Evolutionary conservation across 2,329 filamentous ascomycete genomes (phyloP).

Genomic region (Xylariaceae sp.): DNA sequence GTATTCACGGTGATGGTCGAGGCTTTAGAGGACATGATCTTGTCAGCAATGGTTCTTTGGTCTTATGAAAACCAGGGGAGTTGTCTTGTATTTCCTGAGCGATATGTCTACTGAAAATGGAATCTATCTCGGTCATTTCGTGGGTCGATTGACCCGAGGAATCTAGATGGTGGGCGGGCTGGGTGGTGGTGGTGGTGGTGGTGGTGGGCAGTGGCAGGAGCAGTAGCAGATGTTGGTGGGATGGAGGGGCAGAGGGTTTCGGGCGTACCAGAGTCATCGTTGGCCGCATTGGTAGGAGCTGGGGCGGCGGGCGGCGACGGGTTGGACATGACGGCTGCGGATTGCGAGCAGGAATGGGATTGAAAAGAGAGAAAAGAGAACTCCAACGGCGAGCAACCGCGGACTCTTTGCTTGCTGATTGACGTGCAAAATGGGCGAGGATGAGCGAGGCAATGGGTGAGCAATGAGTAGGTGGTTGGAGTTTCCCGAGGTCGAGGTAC

Average conservation of each 20-base stretch:
- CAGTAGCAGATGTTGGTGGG: too few species aligned
- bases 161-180: not conserved
- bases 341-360: not conserved
- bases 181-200: not conserved
- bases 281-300: constrained; percentile 24
- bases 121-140: too few species aligned
- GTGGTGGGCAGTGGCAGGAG: constrained; percentile 3
- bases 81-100: too few species aligned
- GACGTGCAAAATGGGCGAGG: constrained; percentile 9
- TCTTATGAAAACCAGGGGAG: too few species aligned
- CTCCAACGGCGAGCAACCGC: constrained; percentile 18
- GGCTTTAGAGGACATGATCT: constrained; percentile 7
- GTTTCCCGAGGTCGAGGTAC: constrained; percentile 2
- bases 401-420: constrained; percentile 14
- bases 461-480: too few species aligned
- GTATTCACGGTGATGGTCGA: constrained; percentile 34
- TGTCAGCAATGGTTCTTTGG: too few species aligned
- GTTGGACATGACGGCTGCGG: constrained; percentile 26
- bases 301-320: constrained; percentile 26
- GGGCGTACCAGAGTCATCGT: constrained; percentile 29
- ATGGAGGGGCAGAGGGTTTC: constrained; percentile 5
- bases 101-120: too few species aligned
- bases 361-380: constrained; percentile 3
- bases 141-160: too few species aligned
- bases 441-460: constrained; percentile 2